Base-by-base conservation (phyloP, 305 asterid genomes). In the Fraxinus xanthoxyloides region DNA sequence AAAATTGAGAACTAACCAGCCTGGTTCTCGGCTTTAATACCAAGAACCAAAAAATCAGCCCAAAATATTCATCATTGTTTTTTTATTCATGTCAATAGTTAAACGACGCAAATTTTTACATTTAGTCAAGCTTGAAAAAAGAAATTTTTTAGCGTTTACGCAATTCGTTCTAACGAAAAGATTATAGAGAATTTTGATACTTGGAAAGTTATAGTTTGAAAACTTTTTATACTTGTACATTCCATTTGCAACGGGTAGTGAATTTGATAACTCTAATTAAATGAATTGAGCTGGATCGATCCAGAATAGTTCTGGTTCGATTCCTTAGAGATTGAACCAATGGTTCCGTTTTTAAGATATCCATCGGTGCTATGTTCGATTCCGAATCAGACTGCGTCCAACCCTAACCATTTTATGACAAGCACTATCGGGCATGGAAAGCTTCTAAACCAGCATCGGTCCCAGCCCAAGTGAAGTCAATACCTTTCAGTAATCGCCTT, bases 381-480 rank as follows among this genome's bases (percentile, higher is more conserved):
- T 46, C 4, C 5, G n/a, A 46, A 46, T 46, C 6, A 46, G n/a
- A 13, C n/a, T 12, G 51, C 17, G 0, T 46, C 56, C 5, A 12
- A 13, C 19, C 56, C 56, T 15, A 46, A 46, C n/a, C 56, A 46
- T 2, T 46, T 38, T 46, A 13, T 46, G 56, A 85, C 80, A 79
- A 77, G 3, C 87, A 80, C 75, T 84, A 73, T 24, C 94, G 96
- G 34, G 91, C 92, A 80, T 89, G 94, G 67, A 90, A 93, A 80
- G 92, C 92, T 89, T 93, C 90, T 81, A 90, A 83, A 43, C 92
- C 93, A 79, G 87, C 83, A 85, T 90, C 91, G 7, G 87, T 84
- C 26, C 94, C 95, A 76, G 92, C 77, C 98, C 99, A 94, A 88
- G 96, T 91, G 83, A 92, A 94, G 63, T 95, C 97, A 0, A 91